Base-by-base conservation (phyloP, 805 yeast genomes). In the Yamadazyma paraphyllophila region DNA sequence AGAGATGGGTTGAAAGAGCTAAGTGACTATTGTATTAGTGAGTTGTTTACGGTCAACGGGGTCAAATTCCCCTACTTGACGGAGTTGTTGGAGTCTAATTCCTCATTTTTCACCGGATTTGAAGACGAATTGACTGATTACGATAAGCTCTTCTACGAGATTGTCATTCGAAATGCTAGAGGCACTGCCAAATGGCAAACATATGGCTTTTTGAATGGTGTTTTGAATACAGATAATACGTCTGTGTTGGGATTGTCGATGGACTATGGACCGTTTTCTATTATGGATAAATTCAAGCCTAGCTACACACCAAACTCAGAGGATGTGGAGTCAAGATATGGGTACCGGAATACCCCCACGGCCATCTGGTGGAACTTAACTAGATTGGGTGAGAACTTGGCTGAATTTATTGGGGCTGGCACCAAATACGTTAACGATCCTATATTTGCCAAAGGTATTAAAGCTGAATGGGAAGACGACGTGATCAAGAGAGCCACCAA, bases 261-360 rank as follows among this genome's bases (percentile, higher is more conserved):
- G 64, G 99, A 92, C 64, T 94, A 85, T 63, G 99, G 98, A 2
- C 98, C 99, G 0, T 94, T 88, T 67, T 87, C 95, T 14, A 85
- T 90, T 49, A 77, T 91, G 85, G 97, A 91, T 59, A 79, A 77
- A 38, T 92, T 84, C 60, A 83, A 88, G 57, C 91, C 95, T 12
- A 64, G 75, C 40, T 92, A 77, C 59, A 87, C 97, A 0, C 92
- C 98, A 1, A 92, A 94, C 60, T 89, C 88, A 45, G 97, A 90
- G 58, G 99, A 94, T 63, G 76, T 74, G 36, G 67, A 70, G 40
- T 61, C 70, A 13, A 72, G 97, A 37, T 92, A 94, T 61, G 80
- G 89, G 7, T 91, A 85, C 66, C 76, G 76, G n/a, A 89, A 87
- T 57, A 84, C 88, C 9, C 97, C 98, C 0, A 77, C 83, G 20